Base-by-base conservation (phyloP, 805 yeast species). In the Lipomyces oligophaga region DNA sequence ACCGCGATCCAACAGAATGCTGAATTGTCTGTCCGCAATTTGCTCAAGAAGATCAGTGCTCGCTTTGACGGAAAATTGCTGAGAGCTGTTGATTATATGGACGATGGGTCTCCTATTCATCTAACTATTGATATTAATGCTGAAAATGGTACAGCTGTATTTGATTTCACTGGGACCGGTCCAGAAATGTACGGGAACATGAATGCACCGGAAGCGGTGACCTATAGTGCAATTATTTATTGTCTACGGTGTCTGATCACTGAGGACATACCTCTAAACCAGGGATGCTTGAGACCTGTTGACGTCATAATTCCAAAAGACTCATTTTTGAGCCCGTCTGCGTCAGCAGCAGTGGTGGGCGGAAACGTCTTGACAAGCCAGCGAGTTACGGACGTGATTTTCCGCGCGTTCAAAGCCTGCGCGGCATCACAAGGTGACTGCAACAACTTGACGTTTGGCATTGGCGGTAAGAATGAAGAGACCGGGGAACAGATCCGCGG, bases 381-480 rank as follows among this genome's bases (percentile, higher is more conserved):
- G 66, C 75, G 97, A 58, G 80, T 93, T 38, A 88, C 95, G 0
- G 97, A 89, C 66, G 90, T 85, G 2, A 78, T 93, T 33, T 71
- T 90, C 60, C 82, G 81, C 59, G 93, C 97, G 0, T 88, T 93
- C 63, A 74, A 77, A 51, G 87, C 88, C 4, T 84, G 87, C 70
- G 97, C 97, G 2, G 96, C 88, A 55, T 88, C 97, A 1, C 97
- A 90, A 67, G 96, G 97, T 34, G 88, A 93, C 49, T 86, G 96
- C 65, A 90, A 93, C 67, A 93, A 90, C 67, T 78, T 90, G 58
- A 89, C 96, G 0, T 90, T 89, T 70, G 97, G 97, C 20, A 78
- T 76, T 22, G 85, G 82, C 52, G 90, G 87, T 38, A 75, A 76
- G 47, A 68, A 65, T 45, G 67, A 66, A 8, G 58, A 75, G 55